Conservation (phyloP, 1,284 basidiomycete genomes). For the Moesziomyces antarcticus region DNA sequence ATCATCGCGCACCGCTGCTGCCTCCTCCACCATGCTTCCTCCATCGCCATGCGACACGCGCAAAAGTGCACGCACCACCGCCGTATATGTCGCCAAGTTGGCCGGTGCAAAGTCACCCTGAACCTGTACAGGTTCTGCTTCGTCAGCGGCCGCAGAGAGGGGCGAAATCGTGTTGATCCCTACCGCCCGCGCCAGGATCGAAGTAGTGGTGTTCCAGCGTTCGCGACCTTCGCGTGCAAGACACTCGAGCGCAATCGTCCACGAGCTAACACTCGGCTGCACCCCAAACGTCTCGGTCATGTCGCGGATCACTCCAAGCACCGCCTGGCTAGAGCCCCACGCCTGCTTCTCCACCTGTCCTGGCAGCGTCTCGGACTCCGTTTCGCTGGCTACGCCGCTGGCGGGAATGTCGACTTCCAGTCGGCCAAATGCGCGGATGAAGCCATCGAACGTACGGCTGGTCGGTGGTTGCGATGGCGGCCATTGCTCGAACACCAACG, state of each 20-base stretch:
- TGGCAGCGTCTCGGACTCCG: no score
- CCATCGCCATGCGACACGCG: conserved; percentile 13
- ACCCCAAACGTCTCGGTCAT: conserved; percentile 32
- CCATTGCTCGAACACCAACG: conserved; percentile 29
- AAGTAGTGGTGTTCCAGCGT: conserved; percentile 15
- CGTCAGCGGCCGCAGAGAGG: background rate
- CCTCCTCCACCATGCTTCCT: conserved; percentile 30
- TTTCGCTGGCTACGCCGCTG: background rate
- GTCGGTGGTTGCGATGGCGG: conserved; percentile 30
- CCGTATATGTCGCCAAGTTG: conserved; percentile 36
- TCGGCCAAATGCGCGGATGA: conserved; percentile 35
- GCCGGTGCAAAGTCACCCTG: conserved; percentile 20
- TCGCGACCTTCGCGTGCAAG: conserved; percentile 30
- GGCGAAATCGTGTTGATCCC: conserved; percentile 31
- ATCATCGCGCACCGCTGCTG: conserved; percentile 29
- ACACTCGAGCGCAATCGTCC: conserved; percentile 48
- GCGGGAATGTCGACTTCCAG: conserved; percentile 7
- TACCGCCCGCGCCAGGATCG: conserved; percentile 17
- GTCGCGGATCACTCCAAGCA: conserved; percentile 33
- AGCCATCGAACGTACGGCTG: conserved; percentile 37
- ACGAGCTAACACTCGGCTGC: conserved; percentile 25
- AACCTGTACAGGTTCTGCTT: background rate
- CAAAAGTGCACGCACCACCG: conserved; percentile 27
- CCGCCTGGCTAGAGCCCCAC: conserved; percentile 31
- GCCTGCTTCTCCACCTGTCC: background rate